Conservation (phyloP, 1,284 basidiomycete genomes). For the Sporisorium sorghi region DNA sequence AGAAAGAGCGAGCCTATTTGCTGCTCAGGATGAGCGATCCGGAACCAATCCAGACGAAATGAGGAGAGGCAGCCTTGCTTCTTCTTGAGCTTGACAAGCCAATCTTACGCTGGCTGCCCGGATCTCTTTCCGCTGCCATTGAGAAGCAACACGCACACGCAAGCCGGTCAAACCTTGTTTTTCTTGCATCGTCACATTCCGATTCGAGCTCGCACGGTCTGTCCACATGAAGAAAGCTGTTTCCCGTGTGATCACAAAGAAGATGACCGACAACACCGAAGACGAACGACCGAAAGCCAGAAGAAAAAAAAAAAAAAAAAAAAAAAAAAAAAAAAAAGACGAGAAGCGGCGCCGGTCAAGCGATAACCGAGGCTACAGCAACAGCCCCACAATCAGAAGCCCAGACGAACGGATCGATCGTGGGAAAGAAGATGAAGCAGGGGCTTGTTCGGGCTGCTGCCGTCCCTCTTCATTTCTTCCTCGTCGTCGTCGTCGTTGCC, state of each 20-base stretch:
- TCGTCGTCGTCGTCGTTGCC: too few relatives aligned
- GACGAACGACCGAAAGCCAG: too few relatives aligned
- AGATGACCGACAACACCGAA: background rate
- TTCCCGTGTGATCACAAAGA: background rate
- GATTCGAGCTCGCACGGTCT: background rate
- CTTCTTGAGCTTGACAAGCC: background rate
- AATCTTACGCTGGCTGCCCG: too few relatives aligned
- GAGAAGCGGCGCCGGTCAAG: background rate
- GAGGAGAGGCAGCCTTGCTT: conserved; percentile 1
- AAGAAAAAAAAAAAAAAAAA: too few relatives aligned
- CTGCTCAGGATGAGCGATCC: background rate
- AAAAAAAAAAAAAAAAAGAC: too few relatives aligned
- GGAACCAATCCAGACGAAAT: background rate
- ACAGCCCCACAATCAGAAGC: conserved; percentile 4
- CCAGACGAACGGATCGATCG: conserved; percentile 7
- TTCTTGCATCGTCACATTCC: background rate
- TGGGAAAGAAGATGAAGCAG: conserved; percentile 3
- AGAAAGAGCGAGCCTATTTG: too few relatives aligned
- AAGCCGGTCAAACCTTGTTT: background rate
- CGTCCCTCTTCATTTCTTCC: background rate
- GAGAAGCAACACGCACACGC: background rate
- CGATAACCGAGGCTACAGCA: background rate
- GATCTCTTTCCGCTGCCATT: background rate
- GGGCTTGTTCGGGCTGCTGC: background rate
- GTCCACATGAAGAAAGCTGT: background rate